Evolutionary conservation across 208 protist genomes (phyloP), one percentile per base, ranked within the genome.

Genomic region (Crithidia sp.): DNA sequence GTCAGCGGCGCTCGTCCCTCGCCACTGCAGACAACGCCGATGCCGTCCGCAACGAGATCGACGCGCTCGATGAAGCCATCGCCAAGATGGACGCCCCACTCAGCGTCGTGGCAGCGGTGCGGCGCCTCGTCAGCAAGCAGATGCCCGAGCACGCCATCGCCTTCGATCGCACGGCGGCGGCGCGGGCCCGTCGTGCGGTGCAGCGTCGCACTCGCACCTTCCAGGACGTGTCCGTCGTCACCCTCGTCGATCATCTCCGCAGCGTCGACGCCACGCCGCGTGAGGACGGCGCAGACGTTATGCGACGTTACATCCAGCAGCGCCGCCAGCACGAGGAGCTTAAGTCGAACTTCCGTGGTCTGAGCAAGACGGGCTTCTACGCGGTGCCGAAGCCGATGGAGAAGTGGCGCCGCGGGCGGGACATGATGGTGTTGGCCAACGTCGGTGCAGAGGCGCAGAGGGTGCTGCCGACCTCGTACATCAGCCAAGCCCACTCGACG

Each of bases 321-420:
- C 81, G 84, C 28, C 44, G 56, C 63, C 80, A 79, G 40, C 82
- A 86, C 39, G 83, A 92, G 67, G 79, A 72, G 14, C 50, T 90
- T 16, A 75, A 89, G 44, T 47, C 68, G 7, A 71, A 58, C 69
- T 67, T 80, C 14, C 78, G 82, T n/a, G 86, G 86, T 7, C 57
- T 93, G 54, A 86, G 82, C 58, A 93, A 92, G 69, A 76, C 69
- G n/a, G 91, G 91, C 7, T 83, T 95, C 37, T 78, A 73, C 54
- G 58, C 81, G 10, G 66, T 63, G 54, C 64, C 74, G 16, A 79
- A 62, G 56, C 71, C 76, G 50, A 64, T 95, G 78, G 88, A 89
- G 71, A 81, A 84, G 63, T 95, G 91, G 88, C 76, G 74, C 6
- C 84, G 75, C 36, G 81, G 78, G 47, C 85, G 88, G 16, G 88